A percentile compares a stretch with the other conserved stretches of the same genome.
Conservation (phyloP, 73 alveolate species). For the Chromera velia region DNA sequence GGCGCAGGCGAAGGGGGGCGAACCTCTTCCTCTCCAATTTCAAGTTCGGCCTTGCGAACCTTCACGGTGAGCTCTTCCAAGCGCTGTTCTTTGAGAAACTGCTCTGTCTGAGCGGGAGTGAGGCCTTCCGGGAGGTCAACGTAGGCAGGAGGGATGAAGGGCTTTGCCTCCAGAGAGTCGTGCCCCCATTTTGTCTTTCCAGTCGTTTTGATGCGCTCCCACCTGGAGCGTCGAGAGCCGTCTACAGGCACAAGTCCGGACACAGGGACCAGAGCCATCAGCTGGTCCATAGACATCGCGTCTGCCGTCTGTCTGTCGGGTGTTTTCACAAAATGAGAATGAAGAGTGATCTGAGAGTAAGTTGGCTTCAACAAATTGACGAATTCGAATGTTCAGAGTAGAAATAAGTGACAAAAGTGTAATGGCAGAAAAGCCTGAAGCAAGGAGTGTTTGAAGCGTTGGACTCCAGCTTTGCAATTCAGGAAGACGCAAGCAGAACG, state of each 20-base stretch:
- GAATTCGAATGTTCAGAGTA: too few relatives aligned
- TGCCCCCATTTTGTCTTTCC: background rate
- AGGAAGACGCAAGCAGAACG: too few relatives aligned
- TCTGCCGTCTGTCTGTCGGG: background rate
- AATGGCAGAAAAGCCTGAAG: too few relatives aligned
- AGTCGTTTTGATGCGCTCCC: background rate
- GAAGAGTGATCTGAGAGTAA: too few relatives aligned
- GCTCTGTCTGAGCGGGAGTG: background rate
- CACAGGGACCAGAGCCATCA: background rate
- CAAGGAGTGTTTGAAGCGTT: too few relatives aligned
- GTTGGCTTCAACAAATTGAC: too few relatives aligned
- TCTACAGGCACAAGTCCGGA: background rate
- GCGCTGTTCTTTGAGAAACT: background rate
- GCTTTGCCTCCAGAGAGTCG: background rate
- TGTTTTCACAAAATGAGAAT: too few relatives aligned
- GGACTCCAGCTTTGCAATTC: too few relatives aligned
- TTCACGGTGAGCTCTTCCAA: background rate
- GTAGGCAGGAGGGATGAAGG: background rate
- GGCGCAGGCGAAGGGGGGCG: background rate
- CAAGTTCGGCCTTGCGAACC: background rate
- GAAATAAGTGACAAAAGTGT: too few relatives aligned
- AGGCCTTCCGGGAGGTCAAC: background rate
- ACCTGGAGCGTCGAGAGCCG: background rate
- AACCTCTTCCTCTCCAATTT: background rate
- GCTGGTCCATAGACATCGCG: background rate